Evolutionary conservation across 331 rosid species (phyloP), one percentile per base, ranked within the genome.

Genomic region (Malus hybrid): DNA sequence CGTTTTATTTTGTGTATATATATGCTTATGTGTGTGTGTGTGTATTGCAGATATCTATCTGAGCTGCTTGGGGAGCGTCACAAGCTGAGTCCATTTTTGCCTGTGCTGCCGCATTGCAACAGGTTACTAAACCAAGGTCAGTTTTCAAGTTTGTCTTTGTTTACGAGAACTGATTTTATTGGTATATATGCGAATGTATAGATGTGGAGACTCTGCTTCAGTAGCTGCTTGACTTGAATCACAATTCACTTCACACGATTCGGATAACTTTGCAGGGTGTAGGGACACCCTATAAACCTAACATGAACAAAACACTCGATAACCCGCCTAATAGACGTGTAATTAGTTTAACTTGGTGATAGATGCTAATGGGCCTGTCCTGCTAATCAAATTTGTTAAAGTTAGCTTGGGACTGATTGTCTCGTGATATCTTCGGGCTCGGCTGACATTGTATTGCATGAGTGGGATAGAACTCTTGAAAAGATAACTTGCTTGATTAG

Each of bases 71-170:
- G 79, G 13, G 99, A 95, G 81, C 97, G 97, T 60, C 92, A 74
- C 72, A 92, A 92, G 80, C 86, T 95, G 48, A 48, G 81, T 79
- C 99, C 99, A 4, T 95, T 95, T 79, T 36, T 87, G 77, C 77
- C 91, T 4, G 91, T 92, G 75, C 96, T 95, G 61, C 97, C 99
- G 15, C 56, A 81, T 64, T 64, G 87, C 77, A 85, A 59, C 77
- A 85, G 95, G 80, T 86, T 95, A 86, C 65, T 95, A 77, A 92
- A 80, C 96, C 96, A 92, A 88, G 99, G 99, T 94, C 69, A 82
- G 91, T 50, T 86, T 77, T 28, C 6, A 75, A 52, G 62, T 32
- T 62, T 65, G 48, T 15, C 20, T 4, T 59, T 78, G 24, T 27
- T 68, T 50, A 11, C 12, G 24, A 27, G 28, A 57, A 32, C 70